Percentiles rank a stretch among this genome's conserved stretches.
These are phyloP conservation scores for Aspergillus sp. DNA, from an alignment of 2,329 filamentous ascomycete genomes.

Conservation along the genomic window DNA sequence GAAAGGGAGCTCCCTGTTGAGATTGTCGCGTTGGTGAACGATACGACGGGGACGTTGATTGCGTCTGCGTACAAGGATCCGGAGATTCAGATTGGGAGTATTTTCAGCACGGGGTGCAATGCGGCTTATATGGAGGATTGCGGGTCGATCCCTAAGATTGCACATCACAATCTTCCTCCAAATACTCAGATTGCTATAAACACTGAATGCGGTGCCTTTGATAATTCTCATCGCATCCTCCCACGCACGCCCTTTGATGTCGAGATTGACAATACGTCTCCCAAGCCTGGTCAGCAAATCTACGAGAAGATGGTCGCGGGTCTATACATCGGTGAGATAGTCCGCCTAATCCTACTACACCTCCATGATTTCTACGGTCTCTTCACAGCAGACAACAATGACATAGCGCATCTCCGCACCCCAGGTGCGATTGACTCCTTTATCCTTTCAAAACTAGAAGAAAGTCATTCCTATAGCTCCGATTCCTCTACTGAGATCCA, in stretches of 20 bases:
- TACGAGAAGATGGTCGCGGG: conserved; percentile 98
- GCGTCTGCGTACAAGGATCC: conserved; percentile 85
- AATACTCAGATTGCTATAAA: conserved; percentile 82
- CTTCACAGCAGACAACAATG: conserved; percentile 62
- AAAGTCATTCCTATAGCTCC: conserved; percentile 86
- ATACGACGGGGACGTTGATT: conserved; percentile 88
- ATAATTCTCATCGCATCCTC: conserved; percentile 75
- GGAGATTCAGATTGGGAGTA: conserved; percentile 82
- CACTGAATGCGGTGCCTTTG: conserved; percentile 89
- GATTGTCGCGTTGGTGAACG: conserved; percentile 81
- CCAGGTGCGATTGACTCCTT: conserved; percentile 82
- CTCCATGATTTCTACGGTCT: conserved; percentile 70
- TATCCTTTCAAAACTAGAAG: conserved; percentile 83
- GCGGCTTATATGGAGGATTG: conserved; percentile 90
- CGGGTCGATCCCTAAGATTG: conserved; percentile 78
- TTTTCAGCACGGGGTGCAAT: conserved; percentile 93
- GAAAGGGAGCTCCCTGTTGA: conserved; percentile 71
- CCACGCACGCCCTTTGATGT: conserved; percentile 67
- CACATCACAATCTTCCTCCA: conserved; percentile 67
- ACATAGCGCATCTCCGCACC: conserved; percentile 68
- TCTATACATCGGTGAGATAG: conserved; percentile 85
- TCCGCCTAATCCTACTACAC: conserved; percentile 76
- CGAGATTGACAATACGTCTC: conserved; percentile 76
- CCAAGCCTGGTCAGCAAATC: conserved; percentile 83
- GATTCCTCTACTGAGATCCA: conserved; percentile 57